These are phyloP conservation scores for Daldinia vernicosa DNA, from an alignment of 495 filamentous ascomycete genomes.

Conservation along the genomic window DNA sequence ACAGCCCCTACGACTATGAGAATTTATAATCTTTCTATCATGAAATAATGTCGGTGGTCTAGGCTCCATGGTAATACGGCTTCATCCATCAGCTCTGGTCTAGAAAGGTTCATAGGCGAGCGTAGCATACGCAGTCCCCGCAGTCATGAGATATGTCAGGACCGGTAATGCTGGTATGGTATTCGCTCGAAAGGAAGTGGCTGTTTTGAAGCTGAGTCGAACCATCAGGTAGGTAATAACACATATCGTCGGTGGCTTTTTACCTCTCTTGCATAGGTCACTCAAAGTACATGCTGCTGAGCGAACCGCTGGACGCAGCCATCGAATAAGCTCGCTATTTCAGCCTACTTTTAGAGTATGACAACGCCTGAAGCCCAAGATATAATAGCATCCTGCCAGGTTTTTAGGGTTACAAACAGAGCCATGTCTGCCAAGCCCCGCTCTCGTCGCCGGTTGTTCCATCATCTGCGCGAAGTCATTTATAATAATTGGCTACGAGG, in stretches of 20 bases:
- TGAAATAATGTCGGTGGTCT: neutral
- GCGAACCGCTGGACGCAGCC: neutral
- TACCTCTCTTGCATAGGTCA: neutral
- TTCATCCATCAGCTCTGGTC: neutral
- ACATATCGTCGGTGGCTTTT: neutral
- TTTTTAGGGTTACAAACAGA: neutral
- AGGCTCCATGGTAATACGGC: neutral
- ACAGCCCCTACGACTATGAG: neutral
- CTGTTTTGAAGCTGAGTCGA: neutral
- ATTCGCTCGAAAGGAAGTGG: neutral
- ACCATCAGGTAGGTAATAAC: neutral
- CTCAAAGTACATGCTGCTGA: neutral
- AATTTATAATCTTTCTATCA: neutral
- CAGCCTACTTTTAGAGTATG: neutral
- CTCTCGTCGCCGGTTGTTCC: neutral
- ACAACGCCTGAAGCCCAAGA: neutral
- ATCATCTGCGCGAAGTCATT: neutral
- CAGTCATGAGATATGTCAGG: neutral
- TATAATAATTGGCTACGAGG: neutral
- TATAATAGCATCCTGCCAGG: neutral
- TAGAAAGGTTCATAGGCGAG: neutral
- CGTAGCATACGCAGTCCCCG: neutral
- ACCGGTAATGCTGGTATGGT: neutral
- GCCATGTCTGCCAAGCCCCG: neutral
- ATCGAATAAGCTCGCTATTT: neutral